These are phyloP conservation scores for Amylostereum areolatum DNA, from an alignment of 1,284 basidiomycete species.

Conservation along the genomic window DNA sequence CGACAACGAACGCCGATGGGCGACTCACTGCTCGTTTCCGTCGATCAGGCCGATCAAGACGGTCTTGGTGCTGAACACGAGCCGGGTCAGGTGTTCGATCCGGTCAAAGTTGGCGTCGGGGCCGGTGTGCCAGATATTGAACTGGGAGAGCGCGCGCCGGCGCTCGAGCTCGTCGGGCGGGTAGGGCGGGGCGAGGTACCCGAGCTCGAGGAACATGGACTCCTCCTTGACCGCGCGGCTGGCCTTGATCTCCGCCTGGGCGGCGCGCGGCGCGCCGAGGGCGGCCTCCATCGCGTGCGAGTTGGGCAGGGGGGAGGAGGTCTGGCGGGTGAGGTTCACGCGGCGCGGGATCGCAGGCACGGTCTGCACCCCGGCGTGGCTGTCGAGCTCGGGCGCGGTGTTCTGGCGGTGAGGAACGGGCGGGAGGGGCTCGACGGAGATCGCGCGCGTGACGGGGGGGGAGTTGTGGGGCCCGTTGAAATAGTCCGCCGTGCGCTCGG, in stretches of 20 bases:
- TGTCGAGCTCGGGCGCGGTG: conserved; percentile 2
- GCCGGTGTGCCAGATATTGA: conserved; percentile 82
- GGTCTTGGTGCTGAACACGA: conserved; percentile 88
- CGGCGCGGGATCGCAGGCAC: conserved; percentile 45
- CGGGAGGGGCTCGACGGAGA: background rate
- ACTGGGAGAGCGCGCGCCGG: conserved; percentile 78
- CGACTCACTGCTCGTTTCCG: conserved; percentile 64
- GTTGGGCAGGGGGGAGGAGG: conserved; percentile 51
- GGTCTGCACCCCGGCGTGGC: conserved; percentile 15
- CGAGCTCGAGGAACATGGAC: conserved; percentile 51
- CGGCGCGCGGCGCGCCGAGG: conserved; percentile 31
- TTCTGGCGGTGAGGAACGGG: conserved; percentile 1
- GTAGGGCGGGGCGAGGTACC: conserved; percentile 75
- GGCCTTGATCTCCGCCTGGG: conserved; percentile 29
- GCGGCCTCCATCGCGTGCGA: conserved; percentile 33
- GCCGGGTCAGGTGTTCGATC: conserved; percentile 83
- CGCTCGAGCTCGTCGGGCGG: conserved; percentile 80
- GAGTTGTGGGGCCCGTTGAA: background rate
- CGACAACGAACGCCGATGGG: background rate
- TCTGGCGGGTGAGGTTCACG: conserved; percentile 52
- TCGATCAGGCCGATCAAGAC: conserved; percentile 83
- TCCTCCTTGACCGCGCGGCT: conserved; percentile 57
- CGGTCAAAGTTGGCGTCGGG: conserved; percentile 89
- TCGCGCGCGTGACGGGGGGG: background rate
- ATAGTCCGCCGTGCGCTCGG: background rate